Evolutionary conservation across 1,284 basidiomycete species (phyloP).

Genomic region (Moesziomyces globuligerus): DNA sequence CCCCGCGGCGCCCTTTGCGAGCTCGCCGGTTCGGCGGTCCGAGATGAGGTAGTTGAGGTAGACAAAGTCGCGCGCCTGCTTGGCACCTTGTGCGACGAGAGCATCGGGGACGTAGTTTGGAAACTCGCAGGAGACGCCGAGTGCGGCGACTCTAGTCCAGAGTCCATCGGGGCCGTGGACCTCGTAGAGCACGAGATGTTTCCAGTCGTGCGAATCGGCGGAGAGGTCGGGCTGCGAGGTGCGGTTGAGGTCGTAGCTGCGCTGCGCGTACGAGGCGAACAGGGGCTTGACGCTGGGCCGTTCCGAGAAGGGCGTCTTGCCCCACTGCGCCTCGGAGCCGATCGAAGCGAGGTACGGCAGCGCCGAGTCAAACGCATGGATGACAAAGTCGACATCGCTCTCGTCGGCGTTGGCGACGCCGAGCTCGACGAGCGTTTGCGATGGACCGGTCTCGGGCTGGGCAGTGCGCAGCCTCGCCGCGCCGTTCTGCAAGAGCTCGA

Average conservation of each 20-base stretch:
- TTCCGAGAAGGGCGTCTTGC: constrained; percentile 29
- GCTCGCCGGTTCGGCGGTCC: constrained; percentile 22
- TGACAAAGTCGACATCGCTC: constrained; percentile 37
- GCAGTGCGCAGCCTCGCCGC: constrained; percentile 11
- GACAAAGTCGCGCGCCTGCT: constrained; percentile 12
- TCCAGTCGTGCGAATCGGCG: constrained; percentile 1
- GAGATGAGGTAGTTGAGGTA: constrained; percentile 43
- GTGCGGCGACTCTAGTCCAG: constrained; percentile 29
- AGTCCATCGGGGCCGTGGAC: constrained; percentile 6
- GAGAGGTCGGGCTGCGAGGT: neutral
- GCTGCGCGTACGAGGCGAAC: constrained; percentile 11
- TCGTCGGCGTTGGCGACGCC: constrained; percentile 22
- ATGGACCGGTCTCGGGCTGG: constrained; percentile 13
- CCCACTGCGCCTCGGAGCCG: constrained; percentile 50
- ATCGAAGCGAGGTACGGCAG: constrained; percentile 46
- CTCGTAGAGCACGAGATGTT: constrained; percentile 21
- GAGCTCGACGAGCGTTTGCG: constrained; percentile 7
- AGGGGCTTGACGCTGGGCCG: constrained; percentile 2
- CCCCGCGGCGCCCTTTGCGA: constrained; percentile 26
- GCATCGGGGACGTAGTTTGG: constrained; percentile 21
- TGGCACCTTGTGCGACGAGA: neutral
- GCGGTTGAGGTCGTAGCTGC: constrained; percentile 11
- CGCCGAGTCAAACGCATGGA: constrained; percentile 45
- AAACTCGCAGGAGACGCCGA: constrained; percentile 7
- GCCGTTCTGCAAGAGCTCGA: constrained; percentile 2